These are phyloP conservation scores for Dimargaris verticillata DNA, from an alignment of 192 early-diverging fungal genomes.

Conservation along the genomic window DNA sequence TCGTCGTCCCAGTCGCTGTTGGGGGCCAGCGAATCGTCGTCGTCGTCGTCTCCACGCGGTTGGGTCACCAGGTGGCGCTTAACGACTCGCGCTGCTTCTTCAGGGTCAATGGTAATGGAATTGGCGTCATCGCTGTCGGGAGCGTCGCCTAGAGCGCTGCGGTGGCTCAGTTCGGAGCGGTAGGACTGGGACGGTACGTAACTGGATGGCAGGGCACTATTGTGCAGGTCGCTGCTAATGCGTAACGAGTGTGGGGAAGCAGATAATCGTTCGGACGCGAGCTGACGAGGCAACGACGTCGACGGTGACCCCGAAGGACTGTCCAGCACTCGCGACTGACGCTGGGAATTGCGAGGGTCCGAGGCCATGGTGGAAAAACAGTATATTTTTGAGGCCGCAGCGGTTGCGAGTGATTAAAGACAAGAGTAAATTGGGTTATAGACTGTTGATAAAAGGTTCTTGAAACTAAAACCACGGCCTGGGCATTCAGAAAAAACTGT, in stretches of 20 bases:
- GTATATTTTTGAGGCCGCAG: not conserved
- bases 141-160: not conserved
- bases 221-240: not conserved
- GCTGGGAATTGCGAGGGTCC: constrained; percentile 5
- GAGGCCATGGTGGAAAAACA: not conserved
- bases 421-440: no score
- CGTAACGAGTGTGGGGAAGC: not conserved
- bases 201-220: not conserved
- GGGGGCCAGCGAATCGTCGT: constrained; percentile 18
- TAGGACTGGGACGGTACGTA: not conserved
- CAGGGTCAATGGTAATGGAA: constrained; percentile 20
- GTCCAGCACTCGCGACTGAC: not conserved
- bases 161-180: not conserved
- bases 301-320: not conserved
- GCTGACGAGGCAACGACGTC: constrained; percentile 4
- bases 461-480: no score
- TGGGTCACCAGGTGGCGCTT: constrained; percentile 53
- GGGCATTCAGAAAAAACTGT: no score
- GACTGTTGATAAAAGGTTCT: no score
- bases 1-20: constrained; percentile 27
- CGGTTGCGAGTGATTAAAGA: no score
- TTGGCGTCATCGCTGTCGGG: constrained; percentile 14
- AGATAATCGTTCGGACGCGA: constrained; percentile 2
- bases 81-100: constrained; percentile 44
- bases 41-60: constrained; percentile 14